A percentile compares a stretch with the other conserved stretches of the same genome.
Conservation (phyloP, 768 basidiomycete genomes). For the Trametes punicea region DNA sequence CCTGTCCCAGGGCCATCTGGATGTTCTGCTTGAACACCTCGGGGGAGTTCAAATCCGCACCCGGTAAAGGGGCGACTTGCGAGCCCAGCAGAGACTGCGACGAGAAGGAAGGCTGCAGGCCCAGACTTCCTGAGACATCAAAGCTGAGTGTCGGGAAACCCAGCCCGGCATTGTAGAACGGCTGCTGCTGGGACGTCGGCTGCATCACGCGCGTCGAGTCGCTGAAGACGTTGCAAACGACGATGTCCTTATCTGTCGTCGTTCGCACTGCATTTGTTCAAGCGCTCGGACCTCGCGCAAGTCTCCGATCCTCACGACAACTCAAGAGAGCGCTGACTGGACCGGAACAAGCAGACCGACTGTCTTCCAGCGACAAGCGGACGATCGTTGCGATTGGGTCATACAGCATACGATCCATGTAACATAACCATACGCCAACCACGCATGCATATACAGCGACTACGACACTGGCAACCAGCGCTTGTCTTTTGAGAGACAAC, state of each 20-base stretch:
- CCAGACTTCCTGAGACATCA: constrained; percentile 4
- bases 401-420: constrained; percentile 17
- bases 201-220: background rate
- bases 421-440: constrained; percentile 11
- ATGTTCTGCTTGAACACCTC: constrained; percentile 48
- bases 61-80: background rate
- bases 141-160: background rate
- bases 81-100: constrained; percentile 10
- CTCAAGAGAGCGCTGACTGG: too few relatives aligned
- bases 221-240: background rate
- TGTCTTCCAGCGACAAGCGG: too few relatives aligned
- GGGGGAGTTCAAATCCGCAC: constrained; percentile 16
- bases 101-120: constrained; percentile 5
- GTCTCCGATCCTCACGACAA: too few relatives aligned
- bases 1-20: constrained; percentile 35
- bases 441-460: constrained; percentile 4
- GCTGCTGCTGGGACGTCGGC: background rate
- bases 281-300: too few relatives aligned
- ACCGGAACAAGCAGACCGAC: too few relatives aligned
- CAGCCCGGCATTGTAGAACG: constrained; percentile 1
- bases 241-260: too few relatives aligned
- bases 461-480: constrained; percentile 1
- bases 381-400: too few relatives aligned
- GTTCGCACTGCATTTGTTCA: too few relatives aligned
- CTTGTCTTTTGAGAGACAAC: constrained; percentile 10